A percentile compares a stretch with the other conserved stretches of the same genome.
These are phyloP conservation scores for Ettlia oleoabundans DNA, from an alignment of 139 green algal genomes.

Conservation along the genomic window DNA sequence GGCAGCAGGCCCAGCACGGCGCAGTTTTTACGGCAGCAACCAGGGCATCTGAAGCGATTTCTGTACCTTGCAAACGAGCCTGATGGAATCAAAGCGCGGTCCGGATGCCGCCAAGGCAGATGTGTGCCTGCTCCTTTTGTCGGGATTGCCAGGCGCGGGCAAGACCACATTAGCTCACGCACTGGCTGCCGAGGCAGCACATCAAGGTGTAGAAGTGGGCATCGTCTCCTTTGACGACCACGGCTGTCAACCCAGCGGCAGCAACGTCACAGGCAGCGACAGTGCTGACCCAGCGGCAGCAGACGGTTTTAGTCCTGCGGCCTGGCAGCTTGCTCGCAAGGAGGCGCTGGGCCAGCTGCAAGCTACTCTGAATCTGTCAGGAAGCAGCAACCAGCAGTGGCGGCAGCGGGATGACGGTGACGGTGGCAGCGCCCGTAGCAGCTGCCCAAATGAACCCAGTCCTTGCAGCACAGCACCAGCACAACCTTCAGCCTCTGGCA, in stretches of 20 bases:
- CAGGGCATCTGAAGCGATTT: background rate
- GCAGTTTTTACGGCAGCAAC: too few relatives aligned
- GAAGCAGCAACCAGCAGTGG: background rate
- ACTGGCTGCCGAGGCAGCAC: background rate
- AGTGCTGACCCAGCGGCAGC: background rate
- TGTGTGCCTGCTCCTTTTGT: conserved; percentile 1
- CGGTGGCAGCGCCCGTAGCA: too few relatives aligned
- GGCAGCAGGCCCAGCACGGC: background rate
- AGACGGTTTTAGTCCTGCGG: background rate
- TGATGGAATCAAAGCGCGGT: background rate
- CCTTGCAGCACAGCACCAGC: too few relatives aligned
- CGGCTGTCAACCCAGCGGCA: conserved; percentile 2
- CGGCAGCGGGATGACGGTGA: background rate
- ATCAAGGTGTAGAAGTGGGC: background rate
- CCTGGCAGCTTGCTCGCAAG: background rate
- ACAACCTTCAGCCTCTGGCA: too few relatives aligned
- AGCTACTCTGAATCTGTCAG: background rate
- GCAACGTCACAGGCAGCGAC: background rate
- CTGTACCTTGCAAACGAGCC: background rate
- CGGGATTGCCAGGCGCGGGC: conserved; percentile 8
- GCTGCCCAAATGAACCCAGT: too few relatives aligned
- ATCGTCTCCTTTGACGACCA: conserved; percentile 8
- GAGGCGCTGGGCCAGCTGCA: background rate
- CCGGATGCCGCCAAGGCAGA: background rate
- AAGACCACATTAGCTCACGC: conserved; percentile 5